Evolutionary conservation across 164 flowering plant species (phyloP).

Genomic region (Cinnamomum micranthum): DNA sequence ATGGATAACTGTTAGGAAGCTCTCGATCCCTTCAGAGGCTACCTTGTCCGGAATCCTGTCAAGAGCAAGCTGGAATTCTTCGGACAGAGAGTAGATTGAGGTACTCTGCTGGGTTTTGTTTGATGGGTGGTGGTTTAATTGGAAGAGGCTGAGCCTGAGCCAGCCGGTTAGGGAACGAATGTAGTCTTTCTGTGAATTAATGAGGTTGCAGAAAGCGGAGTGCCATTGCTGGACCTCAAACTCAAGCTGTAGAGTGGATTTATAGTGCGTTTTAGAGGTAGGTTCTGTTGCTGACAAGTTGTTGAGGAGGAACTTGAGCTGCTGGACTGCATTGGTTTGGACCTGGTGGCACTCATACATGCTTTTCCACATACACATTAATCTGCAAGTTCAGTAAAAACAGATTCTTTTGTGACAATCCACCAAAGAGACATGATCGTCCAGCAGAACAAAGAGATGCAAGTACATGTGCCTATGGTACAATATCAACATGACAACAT

Average conservation of each 20-base stretch:
- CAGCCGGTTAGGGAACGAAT: constrained; percentile 87
- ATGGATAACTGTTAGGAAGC: constrained; percentile 68
- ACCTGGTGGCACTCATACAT: constrained; percentile 97
- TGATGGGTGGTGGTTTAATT: constrained; percentile 48
- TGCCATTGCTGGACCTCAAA: constrained; percentile 92
- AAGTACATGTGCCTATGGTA: too few relatives aligned
- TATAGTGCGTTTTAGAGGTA: constrained; percentile 85
- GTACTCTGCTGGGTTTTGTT: constrained; percentile 52
- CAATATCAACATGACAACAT: too few relatives aligned
- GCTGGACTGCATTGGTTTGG: constrained; percentile 86
- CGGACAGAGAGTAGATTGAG: constrained; percentile 72
- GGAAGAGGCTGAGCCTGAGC: constrained; percentile 90
- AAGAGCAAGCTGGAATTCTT: constrained; percentile 82
- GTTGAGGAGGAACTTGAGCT: constrained; percentile 69
- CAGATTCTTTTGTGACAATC: not conserved
- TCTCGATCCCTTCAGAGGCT: constrained; percentile 93
- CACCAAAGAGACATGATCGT: not conserved
- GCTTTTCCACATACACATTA: constrained; percentile 95
- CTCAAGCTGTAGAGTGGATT: constrained; percentile 91
- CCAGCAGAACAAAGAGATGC: not conserved
- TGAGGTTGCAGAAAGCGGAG: constrained; percentile 65
- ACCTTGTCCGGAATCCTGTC: constrained; percentile 87
- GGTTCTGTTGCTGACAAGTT: constrained; percentile 41
- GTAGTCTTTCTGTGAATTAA: constrained; percentile 72
- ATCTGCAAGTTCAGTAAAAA: constrained; percentile 35